Evolutionary conservation across 768 basidiomycete species (phyloP), one percentile per base, ranked within the genome.

Genomic region (Lentinula edodes): DNA sequence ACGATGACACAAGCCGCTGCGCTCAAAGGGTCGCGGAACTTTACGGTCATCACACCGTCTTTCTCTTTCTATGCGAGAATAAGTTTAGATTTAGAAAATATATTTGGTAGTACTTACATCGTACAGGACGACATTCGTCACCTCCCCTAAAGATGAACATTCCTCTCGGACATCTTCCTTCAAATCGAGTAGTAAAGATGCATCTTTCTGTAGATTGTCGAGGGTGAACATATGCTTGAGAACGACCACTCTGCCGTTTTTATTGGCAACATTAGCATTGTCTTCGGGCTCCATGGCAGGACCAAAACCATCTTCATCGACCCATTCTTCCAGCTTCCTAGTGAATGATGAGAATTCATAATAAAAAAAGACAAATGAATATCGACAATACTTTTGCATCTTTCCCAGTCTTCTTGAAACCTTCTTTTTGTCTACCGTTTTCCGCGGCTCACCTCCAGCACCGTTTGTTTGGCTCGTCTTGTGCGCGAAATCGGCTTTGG

Each of bases 81-180:
- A 15, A 56, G 55, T 7, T 6, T 42, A 10, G 28, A 20, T 42
- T 13, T 42, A 3, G 28, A 3, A 28, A 28, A 43, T 3, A 7
- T 16, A 5, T 39, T 20, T 20, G 15, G 18, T 34, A 23, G 34
- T 32, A 80, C 91, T 73, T 72, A 96, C 96, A 75, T 99, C 96
- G 69, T 96, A 98, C 43, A 99, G 73, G 35, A 93, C 87, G 1
- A 98, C 91, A 66, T 94, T 98, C 0, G 97, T 98, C 4, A 99
- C 97, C 67, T 95, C 92, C 34, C 97, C 97, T 12, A 98, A 73
- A 0, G 83, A 82, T 54, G 90, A 86, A 64, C 94, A 94, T 70
- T 98, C 96, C 38, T 96, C 95, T 59, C 96, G 84, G 16, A 98
- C 95, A 66, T 98, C 96, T 69, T 97, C 94, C 70, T 98, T 98